Evolutionary conservation across 192 early-diverging fungal genomes (phyloP).

Genomic region (Podila clonocystis): DNA sequence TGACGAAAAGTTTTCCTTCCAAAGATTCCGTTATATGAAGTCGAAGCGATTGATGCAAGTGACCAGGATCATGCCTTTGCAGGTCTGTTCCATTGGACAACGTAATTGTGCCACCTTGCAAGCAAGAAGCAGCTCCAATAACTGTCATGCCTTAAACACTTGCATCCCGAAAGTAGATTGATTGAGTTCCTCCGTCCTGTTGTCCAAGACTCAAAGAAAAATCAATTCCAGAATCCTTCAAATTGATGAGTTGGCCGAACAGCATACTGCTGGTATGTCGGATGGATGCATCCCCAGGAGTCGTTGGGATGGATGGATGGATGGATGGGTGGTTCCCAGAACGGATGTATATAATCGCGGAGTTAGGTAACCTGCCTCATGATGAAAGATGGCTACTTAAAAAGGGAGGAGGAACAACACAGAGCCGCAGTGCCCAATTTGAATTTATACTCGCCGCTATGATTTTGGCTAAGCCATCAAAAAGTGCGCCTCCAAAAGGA

Average conservation of each 20-base stretch:
- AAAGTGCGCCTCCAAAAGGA: background rate
- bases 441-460: constrained; percentile 6
- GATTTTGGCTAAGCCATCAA: constrained; percentile 16
- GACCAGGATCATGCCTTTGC: too few relatives aligned
- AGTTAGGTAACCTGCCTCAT: constrained; percentile 38
- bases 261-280: background rate
- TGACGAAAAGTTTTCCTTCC: too few relatives aligned
- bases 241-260: background rate
- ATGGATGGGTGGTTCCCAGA: constrained; percentile 14
- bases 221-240: background rate
- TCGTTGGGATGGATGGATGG: constrained; percentile 38
- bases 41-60: too few relatives aligned
- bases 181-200: too few relatives aligned
- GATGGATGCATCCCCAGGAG: constrained; percentile 6
- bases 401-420: constrained; percentile 42
- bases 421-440: background rate
- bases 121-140: too few relatives aligned
- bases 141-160: too few relatives aligned
- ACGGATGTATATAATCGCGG: background rate
- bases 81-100: too few relatives aligned
- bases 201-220: too few relatives aligned
- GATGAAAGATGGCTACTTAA: constrained; percentile 51
- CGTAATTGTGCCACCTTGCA: too few relatives aligned
- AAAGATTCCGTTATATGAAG: too few relatives aligned
- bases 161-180: too few relatives aligned